Evolutionary conservation across 2,329 filamentous ascomycete genomes (phyloP).

Genomic region (Ophiostoma novo-ulmi): DNA sequence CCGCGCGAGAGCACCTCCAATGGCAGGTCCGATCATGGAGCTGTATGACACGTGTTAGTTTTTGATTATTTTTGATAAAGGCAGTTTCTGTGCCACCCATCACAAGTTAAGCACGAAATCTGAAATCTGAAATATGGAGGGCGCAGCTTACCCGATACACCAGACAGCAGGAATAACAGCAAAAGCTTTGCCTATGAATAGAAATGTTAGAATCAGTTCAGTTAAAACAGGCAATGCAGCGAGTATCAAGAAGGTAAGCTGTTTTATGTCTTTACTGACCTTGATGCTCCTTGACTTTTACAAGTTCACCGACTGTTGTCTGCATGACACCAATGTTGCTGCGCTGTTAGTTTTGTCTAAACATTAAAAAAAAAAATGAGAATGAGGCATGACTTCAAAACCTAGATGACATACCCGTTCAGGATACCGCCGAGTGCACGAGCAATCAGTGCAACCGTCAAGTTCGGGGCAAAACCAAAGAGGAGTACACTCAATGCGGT

Average conservation of each 20-base stretch:
- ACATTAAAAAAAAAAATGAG: slow-evolving; percentile 25
- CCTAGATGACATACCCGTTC: slow-evolving; percentile 64
- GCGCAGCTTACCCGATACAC: slow-evolving; percentile 72
- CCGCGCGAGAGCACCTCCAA: slow-evolving; percentile 83
- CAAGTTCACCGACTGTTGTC: slow-evolving; percentile 89
- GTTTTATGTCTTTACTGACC: slow-evolving; percentile 48
- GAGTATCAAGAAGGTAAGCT: not conserved
- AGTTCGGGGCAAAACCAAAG: slow-evolving; percentile 82
- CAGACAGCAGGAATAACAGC: slow-evolving; percentile 98
- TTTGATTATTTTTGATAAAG: not conserved
- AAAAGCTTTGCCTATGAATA: slow-evolving; percentile 69
- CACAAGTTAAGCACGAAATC: not conserved
- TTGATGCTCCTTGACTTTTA: slow-evolving; percentile 90
- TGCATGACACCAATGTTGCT: slow-evolving; percentile 93
- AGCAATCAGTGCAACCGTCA: slow-evolving; percentile 78
- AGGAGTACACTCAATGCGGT: slow-evolving; percentile 88
- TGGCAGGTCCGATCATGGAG: slow-evolving; percentile 85
- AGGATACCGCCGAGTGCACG: slow-evolving; percentile 84
- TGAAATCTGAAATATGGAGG: not conserved
- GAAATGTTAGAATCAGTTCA: no score
- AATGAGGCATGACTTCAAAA: not conserved
- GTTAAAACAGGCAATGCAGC: not conserved
- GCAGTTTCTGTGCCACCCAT: not conserved
- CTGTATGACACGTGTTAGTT: slow-evolving; percentile 37
- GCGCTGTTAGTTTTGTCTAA: slow-evolving; percentile 11